Percentiles rank a stretch among this genome's conserved stretches.
Evolutionary conservation across 1,284 basidiomycete species (phyloP).

Genomic region (Ganoderma resinaceum): DNA sequence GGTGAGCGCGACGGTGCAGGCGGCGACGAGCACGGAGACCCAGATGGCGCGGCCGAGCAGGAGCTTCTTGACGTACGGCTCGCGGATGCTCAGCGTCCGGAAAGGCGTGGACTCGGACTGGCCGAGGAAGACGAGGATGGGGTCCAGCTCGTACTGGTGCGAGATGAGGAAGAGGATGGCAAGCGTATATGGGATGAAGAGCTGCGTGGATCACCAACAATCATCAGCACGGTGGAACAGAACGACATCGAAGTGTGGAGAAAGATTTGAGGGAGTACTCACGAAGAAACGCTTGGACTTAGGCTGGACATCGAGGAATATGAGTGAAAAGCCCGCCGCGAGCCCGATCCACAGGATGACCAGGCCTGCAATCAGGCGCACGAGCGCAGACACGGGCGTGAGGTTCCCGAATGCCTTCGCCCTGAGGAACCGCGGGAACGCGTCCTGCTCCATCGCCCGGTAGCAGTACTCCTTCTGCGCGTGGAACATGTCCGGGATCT

Average conservation of each 20-base stretch:
- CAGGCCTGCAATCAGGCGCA: constrained; percentile 85
- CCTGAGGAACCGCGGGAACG: constrained; percentile 95
- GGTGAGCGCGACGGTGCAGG: constrained; percentile 78
- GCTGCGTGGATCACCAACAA: constrained; percentile 50
- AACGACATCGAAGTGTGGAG: background rate
- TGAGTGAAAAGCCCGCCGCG: constrained; percentile 87
- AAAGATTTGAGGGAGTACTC: constrained; percentile 48
- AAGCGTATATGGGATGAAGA: constrained; percentile 94
- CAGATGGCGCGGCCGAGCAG: constrained; percentile 88
- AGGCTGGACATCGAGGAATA: constrained; percentile 92
- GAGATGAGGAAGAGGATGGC: constrained; percentile 91
- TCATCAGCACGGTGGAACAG: background rate
- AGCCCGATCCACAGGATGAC: constrained; percentile 93
- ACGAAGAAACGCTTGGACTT: constrained; percentile 95
- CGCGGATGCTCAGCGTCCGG: constrained; percentile 87
- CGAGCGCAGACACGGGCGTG: constrained; percentile 88
- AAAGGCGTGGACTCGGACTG: constrained; percentile 94
- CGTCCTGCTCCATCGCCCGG: constrained; percentile 96
- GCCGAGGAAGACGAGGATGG: constrained; percentile 84
- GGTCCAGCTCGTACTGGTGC: constrained; percentile 97
- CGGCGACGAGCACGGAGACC: constrained; percentile 76
- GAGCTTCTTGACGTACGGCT: constrained; percentile 92
- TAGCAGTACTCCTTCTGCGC: constrained; percentile 98
- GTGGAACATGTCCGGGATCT: constrained; percentile 97
- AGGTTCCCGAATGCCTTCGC: constrained; percentile 98